A percentile compares a stretch with the other conserved stretches of the same genome.
phyloP scores from a whole-genome alignment of 805 yeast species.

The Saccharomyces mikatae region DNA sequence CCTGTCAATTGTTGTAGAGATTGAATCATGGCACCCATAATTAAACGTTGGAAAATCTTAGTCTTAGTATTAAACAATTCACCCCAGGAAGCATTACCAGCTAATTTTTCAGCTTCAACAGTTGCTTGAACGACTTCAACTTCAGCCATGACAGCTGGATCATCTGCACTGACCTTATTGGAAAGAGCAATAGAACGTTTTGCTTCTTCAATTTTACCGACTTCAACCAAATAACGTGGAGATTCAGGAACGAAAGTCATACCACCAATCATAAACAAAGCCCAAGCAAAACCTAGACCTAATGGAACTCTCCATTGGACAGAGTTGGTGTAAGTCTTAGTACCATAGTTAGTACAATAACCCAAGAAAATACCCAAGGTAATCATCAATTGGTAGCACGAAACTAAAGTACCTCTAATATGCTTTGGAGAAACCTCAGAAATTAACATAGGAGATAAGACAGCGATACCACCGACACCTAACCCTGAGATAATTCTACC shows the following conservation, averaged over 20 bases:
- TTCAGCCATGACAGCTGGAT: constrained; percentile 50
- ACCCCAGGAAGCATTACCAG: constrained; percentile 59
- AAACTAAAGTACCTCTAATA: constrained; percentile 63
- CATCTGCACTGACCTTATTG: constrained; percentile 47
- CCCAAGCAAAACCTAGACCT: constrained; percentile 47
- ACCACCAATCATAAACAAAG: constrained; percentile 31
- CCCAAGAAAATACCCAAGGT: constrained; percentile 71
- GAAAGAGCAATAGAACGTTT: constrained; percentile 49
- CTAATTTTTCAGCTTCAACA: constrained; percentile 48
- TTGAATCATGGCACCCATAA: constrained; percentile 48
- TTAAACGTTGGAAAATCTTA: constrained; percentile 40
- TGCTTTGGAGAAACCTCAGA: constrained; percentile 65
- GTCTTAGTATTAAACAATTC: constrained; percentile 62
- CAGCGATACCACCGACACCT: constrained; percentile 72
- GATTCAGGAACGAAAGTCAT: constrained; percentile 60
- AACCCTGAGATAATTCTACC: constrained; percentile 65
- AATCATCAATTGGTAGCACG: constrained; percentile 61
- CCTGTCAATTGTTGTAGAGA: constrained; percentile 62
- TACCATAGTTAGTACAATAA: constrained; percentile 66
- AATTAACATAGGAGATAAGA: constrained; percentile 66
- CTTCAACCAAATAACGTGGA: constrained; percentile 57
- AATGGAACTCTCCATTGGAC: constrained; percentile 72
- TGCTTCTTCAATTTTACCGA: constrained; percentile 52
- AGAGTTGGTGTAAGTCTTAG: constrained; percentile 51
- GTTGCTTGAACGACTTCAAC: constrained; percentile 51